Percentiles rank a stretch among this genome's conserved stretches.
phyloP scores from a whole-genome alignment of 2,329 filamentous ascomycete species.

The Penicillium crustosum region DNA sequence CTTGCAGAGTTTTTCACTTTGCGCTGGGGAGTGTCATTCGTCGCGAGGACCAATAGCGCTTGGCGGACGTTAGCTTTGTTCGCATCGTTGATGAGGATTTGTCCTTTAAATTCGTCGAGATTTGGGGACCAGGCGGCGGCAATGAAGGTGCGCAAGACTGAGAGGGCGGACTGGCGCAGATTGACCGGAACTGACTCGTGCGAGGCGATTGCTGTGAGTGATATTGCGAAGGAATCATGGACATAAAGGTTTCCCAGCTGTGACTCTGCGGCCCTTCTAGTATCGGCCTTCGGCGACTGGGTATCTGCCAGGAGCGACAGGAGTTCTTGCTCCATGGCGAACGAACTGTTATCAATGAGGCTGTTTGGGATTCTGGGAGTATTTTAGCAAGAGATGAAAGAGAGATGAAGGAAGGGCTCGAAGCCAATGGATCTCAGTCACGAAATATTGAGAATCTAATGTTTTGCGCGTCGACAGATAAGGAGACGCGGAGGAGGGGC shows the following conservation, averaged over 20 bases:
- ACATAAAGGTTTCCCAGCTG: slow-evolving; percentile 71
- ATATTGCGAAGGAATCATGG: slow-evolving; percentile 70
- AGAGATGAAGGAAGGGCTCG: neutral
- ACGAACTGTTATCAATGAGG: slow-evolving; percentile 8
- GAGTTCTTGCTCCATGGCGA: slow-evolving; percentile 84
- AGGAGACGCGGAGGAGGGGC: slow-evolving; percentile 19
- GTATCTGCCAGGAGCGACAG: slow-evolving; percentile 84
- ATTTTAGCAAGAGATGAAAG: neutral
- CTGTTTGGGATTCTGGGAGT: neutral
- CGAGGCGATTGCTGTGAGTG: slow-evolving; percentile 76
- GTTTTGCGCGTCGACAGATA: slow-evolving; percentile 19
- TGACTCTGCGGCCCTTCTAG: slow-evolving; percentile 82
- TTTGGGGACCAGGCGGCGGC: slow-evolving; percentile 78
- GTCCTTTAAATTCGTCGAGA: slow-evolving; percentile 68
- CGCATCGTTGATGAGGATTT: slow-evolving; percentile 68
- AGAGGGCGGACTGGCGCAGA: slow-evolving; percentile 79
- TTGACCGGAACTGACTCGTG: slow-evolving; percentile 71
- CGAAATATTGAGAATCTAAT: slow-evolving; percentile 8
- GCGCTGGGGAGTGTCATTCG: slow-evolving; percentile 69
- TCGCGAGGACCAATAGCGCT: slow-evolving; percentile 72
- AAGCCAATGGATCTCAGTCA: slow-evolving; percentile 2
- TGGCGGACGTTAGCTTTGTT: slow-evolving; percentile 72
- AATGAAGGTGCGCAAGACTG: slow-evolving; percentile 79
- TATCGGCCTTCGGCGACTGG: slow-evolving; percentile 71
- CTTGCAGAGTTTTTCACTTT: slow-evolving; percentile 89